These are phyloP conservation scores for Saccharomycopsis fibuligera DNA, from an alignment of 805 yeast genomes.

Conservation along the genomic window DNA sequence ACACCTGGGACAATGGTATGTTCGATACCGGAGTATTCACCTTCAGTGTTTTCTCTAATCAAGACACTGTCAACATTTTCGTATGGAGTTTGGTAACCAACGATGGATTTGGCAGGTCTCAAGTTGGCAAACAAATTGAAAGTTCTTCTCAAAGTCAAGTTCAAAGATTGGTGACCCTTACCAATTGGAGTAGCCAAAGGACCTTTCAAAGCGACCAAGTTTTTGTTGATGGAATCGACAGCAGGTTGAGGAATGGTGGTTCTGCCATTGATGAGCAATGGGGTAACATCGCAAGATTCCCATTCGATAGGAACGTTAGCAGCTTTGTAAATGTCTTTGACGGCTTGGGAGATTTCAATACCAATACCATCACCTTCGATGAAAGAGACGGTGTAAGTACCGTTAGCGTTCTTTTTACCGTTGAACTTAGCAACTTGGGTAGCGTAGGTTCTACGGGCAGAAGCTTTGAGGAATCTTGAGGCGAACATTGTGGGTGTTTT, in stretches of 20 bases:
- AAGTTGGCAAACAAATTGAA: conserved; percentile 92
- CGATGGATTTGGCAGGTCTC: conserved; percentile 87
- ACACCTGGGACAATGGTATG: conserved; percentile 97
- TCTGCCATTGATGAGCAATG: conserved; percentile 82
- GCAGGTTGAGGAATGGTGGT: conserved; percentile 92
- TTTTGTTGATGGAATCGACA: conserved; percentile 89
- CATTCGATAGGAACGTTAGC: conserved; percentile 95
- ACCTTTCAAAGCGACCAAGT: conserved; percentile 95
- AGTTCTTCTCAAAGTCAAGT: conserved; percentile 95
- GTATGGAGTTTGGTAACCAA: conserved; percentile 88
- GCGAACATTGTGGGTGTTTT: too few species aligned
- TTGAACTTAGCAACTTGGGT: conserved; percentile 58
- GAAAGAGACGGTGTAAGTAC: conserved; percentile 88
- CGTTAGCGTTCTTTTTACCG: conserved; percentile 61
- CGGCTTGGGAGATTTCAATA: conserved; percentile 89
- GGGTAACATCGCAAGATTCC: conserved; percentile 96
- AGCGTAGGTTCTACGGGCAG: conserved; percentile 27
- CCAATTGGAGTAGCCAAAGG: conserved; percentile 66
- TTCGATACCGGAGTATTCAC: conserved; percentile 97
- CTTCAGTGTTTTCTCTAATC: conserved; percentile 98
- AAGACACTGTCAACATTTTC: conserved; percentile 86
- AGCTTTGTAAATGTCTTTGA: conserved; percentile 86
- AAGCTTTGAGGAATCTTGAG: not conserved
- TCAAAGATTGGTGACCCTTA: conserved; percentile 75
- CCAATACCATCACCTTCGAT: conserved; percentile 99